Conservation (phyloP, 129 eudicot genomes). For the Flaveria ramosissima region DNA sequence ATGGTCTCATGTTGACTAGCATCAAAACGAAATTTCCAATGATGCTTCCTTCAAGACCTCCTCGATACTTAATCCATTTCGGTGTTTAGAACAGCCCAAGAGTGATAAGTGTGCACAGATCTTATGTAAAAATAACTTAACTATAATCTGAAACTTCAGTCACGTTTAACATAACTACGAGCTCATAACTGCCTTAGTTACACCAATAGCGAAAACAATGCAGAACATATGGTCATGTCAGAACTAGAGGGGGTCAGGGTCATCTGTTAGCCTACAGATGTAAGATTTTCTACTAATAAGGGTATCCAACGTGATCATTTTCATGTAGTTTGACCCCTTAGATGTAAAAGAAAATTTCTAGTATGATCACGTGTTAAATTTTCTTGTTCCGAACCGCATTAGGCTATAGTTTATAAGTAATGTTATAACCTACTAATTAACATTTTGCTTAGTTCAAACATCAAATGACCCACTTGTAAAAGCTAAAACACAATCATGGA, state of each 20-base stretch:
- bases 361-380: too few species aligned
- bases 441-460: background rate
- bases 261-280: too few species aligned
- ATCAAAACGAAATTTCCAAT: constrained; percentile 1
- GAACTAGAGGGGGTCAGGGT: too few species aligned
- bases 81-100: background rate
- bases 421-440: background rate
- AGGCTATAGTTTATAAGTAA: too few species aligned
- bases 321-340: too few species aligned
- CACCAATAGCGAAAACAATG: background rate
- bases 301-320: too few species aligned
- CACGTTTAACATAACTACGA: too few species aligned
- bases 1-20: too few species aligned
- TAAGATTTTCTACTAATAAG: too few species aligned
- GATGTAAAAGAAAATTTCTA: too few species aligned
- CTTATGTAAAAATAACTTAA: background rate
- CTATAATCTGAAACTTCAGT: background rate
- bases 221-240: background rate
- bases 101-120: background rate
- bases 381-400: too few species aligned
- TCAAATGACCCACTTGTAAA: constrained; percentile 4
- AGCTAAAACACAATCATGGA: background rate
- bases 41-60: constrained; percentile 13
- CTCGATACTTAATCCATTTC: background rate
- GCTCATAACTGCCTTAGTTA: too few species aligned